Evolutionary conservation across 495 filamentous ascomycete species (phyloP).

Genomic region (Haplographium delicatum): DNA sequence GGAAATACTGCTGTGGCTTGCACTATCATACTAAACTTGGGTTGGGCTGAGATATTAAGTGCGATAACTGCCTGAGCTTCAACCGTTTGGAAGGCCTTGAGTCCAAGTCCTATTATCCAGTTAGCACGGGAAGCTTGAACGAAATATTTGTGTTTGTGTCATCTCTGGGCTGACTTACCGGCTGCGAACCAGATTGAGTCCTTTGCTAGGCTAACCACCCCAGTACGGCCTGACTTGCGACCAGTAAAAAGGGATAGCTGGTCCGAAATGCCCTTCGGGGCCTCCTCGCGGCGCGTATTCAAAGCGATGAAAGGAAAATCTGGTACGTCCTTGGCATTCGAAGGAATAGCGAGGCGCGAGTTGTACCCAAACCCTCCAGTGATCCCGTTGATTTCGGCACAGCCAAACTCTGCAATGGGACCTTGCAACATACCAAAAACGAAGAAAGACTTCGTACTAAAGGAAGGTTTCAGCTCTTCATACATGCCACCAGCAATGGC

Average conservation of each 20-base stretch:
- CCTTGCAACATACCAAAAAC: constrained; percentile 38
- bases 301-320: constrained; percentile 35
- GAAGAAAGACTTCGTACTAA: constrained; percentile 32
- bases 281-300: background rate
- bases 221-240: too few relatives aligned
- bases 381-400: constrained; percentile 35
- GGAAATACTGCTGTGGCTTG: constrained; percentile 3
- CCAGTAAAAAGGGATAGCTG: too few relatives aligned
- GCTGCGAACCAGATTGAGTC: constrained; percentile 36
- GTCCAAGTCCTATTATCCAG: too few relatives aligned
- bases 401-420: constrained; percentile 38
- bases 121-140: too few relatives aligned
- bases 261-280: constrained; percentile 10
- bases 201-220: too few relatives aligned
- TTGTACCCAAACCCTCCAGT: constrained; percentile 43
- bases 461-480: constrained; percentile 14
- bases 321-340: constrained; percentile 25
- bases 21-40: constrained; percentile 30
- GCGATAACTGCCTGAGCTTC: constrained; percentile 18
- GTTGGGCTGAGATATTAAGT: constrained; percentile 37
- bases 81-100: background rate
- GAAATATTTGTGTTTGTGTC: too few relatives aligned
- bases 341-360: constrained; percentile 28
- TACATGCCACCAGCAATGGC: constrained; percentile 38
- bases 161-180: too few relatives aligned